These are phyloP conservation scores for Vigna reflexopilosa DNA, from an alignment of 306 rosid genomes.

Conservation along the genomic window DNA sequence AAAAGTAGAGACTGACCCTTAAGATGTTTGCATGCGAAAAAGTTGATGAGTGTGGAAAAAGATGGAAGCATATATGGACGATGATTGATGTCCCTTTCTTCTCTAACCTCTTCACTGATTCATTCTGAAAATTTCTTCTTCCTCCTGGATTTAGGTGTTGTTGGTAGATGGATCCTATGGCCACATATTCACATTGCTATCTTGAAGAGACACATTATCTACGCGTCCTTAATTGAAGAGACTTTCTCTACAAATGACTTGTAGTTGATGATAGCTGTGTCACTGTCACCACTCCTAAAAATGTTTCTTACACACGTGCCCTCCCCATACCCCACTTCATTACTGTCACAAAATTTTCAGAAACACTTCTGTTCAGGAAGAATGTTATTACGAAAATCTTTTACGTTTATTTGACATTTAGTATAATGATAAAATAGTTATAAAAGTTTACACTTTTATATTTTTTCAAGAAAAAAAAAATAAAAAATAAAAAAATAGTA, in stretches of 20 bases:
- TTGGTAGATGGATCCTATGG: constrained; percentile 34
- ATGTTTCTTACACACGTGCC: constrained; percentile 43
- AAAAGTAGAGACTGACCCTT: constrained; percentile 43
- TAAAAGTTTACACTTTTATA: too few species aligned
- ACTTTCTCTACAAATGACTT: not conserved
- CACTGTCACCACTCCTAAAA: constrained; percentile 27
- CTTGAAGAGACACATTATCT: constrained; percentile 36
- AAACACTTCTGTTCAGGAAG: not conserved
- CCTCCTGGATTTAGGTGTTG: constrained; percentile 45
- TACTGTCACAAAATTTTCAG: not conserved
- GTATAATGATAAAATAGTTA: too few species aligned
- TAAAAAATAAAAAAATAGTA: too few species aligned
- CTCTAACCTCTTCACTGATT: constrained; percentile 31
- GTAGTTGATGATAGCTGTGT: constrained; percentile 38
- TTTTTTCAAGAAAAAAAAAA: too few species aligned
- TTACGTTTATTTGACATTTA: too few species aligned
- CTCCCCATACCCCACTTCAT: constrained; percentile 14
- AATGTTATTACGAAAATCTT: too few species aligned
- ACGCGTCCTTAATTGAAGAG: not conserved
- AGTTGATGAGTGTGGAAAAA: constrained; percentile 28
- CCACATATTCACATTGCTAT: constrained; percentile 14
- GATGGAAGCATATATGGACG: constrained; percentile 37
- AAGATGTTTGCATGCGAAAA: constrained; percentile 47
- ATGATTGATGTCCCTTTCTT: constrained; percentile 41
- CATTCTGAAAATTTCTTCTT: constrained; percentile 41